phyloP scores from a whole-genome alignment of 257 asterid species.

The Catharanthus roseus region DNA sequence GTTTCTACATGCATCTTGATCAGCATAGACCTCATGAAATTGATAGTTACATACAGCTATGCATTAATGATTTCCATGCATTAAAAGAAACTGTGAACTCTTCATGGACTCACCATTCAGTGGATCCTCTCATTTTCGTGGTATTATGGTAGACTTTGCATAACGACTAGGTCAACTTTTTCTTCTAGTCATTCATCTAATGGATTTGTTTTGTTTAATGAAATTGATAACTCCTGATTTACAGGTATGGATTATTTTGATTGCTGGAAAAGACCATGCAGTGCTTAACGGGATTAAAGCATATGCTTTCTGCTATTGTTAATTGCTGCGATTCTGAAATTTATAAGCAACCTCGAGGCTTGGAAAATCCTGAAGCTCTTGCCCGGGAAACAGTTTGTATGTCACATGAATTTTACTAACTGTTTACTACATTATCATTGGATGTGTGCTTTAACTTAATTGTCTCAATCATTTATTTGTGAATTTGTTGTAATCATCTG shows the following conservation, averaged over 20 bases:
- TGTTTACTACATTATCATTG: not conserved
- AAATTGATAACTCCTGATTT: not conserved
- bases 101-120: not conserved
- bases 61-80: not conserved
- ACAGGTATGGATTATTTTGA: constrained; percentile 48
- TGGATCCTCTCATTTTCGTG: not conserved
- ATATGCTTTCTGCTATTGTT: constrained; percentile 40
- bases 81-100: not conserved
- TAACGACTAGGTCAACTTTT: not conserved
- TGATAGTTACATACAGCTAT: not conserved
- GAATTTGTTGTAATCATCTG: not conserved
- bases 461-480: not conserved
- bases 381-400: constrained; percentile 45
- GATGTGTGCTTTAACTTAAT: not conserved
- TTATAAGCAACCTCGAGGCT: constrained; percentile 57
- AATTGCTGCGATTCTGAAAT: constrained; percentile 58
- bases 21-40: not conserved
- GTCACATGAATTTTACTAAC: constrained; percentile 6
- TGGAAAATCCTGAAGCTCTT: constrained; percentile 61
- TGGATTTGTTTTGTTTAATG: not conserved
- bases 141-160: not conserved
- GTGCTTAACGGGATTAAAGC: constrained; percentile 56
- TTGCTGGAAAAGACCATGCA: constrained; percentile 48
- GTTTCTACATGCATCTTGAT: not conserved
- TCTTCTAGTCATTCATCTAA: not conserved